A percentile compares a stretch with the other conserved stretches of the same genome.
Conservation (phyloP, 2,329 filamentous ascomycete species). For the Ophiostoma sp. region DNA sequence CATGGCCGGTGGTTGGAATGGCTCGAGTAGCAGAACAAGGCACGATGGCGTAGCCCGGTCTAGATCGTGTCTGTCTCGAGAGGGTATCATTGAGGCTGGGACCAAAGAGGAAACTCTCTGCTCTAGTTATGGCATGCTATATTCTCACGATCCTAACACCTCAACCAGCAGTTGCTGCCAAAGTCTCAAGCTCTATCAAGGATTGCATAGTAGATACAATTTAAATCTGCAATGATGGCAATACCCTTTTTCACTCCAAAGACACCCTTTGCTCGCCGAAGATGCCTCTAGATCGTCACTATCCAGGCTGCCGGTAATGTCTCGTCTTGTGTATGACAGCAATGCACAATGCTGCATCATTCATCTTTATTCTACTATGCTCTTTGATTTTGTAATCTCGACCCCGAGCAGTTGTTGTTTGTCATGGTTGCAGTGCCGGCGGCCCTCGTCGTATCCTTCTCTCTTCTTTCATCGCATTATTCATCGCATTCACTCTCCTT, state of each 20-base stretch:
- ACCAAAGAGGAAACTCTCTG: background rate
- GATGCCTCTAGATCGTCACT: background rate
- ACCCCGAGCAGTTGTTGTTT: too few relatives aligned
- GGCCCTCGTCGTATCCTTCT: too few relatives aligned
- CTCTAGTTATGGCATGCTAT: too few relatives aligned
- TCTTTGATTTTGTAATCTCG: too few relatives aligned
- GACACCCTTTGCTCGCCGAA: background rate
- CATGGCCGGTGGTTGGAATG: background rate
- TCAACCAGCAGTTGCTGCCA: background rate
- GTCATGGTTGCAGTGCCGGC: too few relatives aligned
- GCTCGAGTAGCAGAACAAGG: background rate
- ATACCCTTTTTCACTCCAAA: background rate
- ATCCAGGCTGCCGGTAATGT: background rate
- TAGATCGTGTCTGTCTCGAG: background rate
- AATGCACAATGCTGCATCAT: background rate
- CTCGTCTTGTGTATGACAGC: background rate
- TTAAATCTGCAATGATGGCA: background rate
- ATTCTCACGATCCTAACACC: too few relatives aligned
- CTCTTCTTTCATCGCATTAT: too few relatives aligned
- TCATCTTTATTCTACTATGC: background rate
- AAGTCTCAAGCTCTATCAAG: background rate
- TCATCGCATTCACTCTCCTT: too few relatives aligned
- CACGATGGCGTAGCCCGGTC: background rate
- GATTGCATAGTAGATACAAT: too few relatives aligned
- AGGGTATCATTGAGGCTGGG: too few relatives aligned